Conservation (phyloP, 2,329 filamentous ascomycete genomes). For the Neonectria ditissima region DNA sequence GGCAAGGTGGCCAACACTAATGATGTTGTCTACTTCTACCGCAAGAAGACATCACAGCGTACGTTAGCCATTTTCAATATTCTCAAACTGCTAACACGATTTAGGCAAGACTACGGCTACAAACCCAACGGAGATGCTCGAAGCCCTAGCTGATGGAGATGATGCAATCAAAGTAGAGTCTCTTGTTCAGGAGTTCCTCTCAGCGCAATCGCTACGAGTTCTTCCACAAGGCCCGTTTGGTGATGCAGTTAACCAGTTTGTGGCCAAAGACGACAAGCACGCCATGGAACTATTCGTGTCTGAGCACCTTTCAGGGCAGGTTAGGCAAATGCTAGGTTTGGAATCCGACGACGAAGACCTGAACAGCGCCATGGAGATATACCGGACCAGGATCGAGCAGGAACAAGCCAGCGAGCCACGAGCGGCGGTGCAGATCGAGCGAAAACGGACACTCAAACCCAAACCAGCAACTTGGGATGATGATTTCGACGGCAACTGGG, state of each 20-base stretch:
- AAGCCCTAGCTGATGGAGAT: constrained; percentile 59
- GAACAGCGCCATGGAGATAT: constrained; percentile 77
- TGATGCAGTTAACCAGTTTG: constrained; percentile 91
- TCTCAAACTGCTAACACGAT: constrained; percentile 14
- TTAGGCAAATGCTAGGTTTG: constrained; percentile 75
- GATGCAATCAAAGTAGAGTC: constrained; percentile 90
- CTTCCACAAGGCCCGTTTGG: constrained; percentile 93
- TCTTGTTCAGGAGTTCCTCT: constrained; percentile 88
- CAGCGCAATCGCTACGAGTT: constrained; percentile 89
- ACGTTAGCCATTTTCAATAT: constrained; percentile 8
- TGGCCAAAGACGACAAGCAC: constrained; percentile 94
- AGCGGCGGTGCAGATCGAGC: constrained; percentile 53
- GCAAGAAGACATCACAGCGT: constrained; percentile 78
- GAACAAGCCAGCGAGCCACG: constrained; percentile 74
- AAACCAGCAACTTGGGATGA: constrained; percentile 87
- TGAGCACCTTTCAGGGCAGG: constrained; percentile 76
- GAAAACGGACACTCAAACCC: constrained; percentile 69
- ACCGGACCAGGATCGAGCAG: constrained; percentile 77
- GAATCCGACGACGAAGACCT: constrained; percentile 76
- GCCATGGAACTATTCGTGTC: constrained; percentile 86
- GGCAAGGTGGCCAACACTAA: constrained; percentile 93
- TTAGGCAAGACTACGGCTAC: constrained; percentile 53
- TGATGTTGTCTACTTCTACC: constrained; percentile 92
- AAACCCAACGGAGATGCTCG: constrained; percentile 72
- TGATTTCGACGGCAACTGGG: constrained; percentile 90